A percentile compares a stretch with the other conserved stretches of the same genome.
phyloP scores from a whole-genome alignment of 225 moss, liverwort and hornwort species.

The Anthoceros angustus region DNA sequence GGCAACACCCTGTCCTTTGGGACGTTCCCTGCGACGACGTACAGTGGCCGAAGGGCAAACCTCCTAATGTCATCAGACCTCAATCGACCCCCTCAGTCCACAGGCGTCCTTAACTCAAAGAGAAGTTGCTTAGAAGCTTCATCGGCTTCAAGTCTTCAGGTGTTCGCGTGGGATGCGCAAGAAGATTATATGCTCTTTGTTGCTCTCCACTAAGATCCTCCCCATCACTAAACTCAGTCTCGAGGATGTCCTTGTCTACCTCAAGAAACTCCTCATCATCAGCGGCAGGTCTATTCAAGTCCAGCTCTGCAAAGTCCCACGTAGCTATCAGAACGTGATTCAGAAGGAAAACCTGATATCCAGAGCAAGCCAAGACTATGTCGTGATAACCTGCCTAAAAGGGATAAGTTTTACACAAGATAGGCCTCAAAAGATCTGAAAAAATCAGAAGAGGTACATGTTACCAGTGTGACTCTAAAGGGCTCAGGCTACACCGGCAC shows the following conservation, averaged over 20 bases:
- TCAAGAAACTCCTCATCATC: slow-evolving; percentile 2
- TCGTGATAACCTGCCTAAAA: too few species aligned
- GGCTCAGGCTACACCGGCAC: too few species aligned
- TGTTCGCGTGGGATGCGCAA: neutral
- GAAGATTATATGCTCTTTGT: neutral
- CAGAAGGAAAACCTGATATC: neutral
- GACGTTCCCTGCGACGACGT: too few species aligned
- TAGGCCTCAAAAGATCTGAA: too few species aligned
- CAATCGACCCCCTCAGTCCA: too few species aligned
- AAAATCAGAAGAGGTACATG: too few species aligned
- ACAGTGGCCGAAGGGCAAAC: too few species aligned
- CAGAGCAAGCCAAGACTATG: neutral
- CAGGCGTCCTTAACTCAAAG: too few species aligned
- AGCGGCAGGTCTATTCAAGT: neutral
- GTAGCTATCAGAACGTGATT: neutral
- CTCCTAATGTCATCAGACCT: too few species aligned
- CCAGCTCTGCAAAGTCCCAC: neutral
- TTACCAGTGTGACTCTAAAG: too few species aligned
- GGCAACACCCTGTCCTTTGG: too few species aligned
- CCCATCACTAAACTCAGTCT: neutral
- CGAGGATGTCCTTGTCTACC: neutral
- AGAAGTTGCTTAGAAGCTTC: neutral
- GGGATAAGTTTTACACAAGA: too few species aligned
- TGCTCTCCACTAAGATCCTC: neutral
- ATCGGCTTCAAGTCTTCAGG: neutral